Conservation (phyloP, 768 basidiomycete species). For the Leccinum disarticulatum region DNA sequence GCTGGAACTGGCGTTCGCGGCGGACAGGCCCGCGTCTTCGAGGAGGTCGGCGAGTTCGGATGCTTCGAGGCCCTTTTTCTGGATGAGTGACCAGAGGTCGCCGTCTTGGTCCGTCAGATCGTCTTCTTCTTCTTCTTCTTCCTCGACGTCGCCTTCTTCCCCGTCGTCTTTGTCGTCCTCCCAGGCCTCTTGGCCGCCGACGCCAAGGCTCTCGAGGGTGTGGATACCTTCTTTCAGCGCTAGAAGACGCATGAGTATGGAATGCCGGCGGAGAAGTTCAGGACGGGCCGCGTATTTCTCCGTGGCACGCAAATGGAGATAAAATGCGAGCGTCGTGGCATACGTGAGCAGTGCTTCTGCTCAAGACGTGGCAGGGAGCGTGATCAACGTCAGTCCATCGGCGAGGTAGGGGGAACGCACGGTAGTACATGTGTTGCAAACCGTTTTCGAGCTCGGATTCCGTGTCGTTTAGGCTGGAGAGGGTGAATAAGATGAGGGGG, state of each 20-base stretch:
- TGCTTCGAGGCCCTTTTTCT: conserved; percentile 38
- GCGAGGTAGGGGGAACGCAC: conserved; percentile 47
- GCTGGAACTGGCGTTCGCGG: conserved; percentile 5
- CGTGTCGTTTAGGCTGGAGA: conserved; percentile 46
- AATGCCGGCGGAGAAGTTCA: conserved; percentile 63
- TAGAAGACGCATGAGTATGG: conserved; percentile 74
- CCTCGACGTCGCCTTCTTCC: conserved; percentile 3
- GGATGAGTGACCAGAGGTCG: conserved; percentile 43
- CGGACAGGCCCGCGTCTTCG: conserved; percentile 42
- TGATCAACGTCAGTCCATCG: background rate
- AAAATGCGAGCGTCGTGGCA: conserved; percentile 87
- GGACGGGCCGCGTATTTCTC: conserved; percentile 62
- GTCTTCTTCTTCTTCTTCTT: conserved; percentile 21
- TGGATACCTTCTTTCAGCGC: conserved; percentile 79
- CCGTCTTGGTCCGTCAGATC: conserved; percentile 43
- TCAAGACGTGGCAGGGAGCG: background rate
- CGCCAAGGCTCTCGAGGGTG: conserved; percentile 84
- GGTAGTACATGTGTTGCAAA: conserved; percentile 84
- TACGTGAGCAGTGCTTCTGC: conserved; percentile 90
- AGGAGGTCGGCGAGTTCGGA: conserved; percentile 59
- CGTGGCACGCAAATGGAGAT: conserved; percentile 79
- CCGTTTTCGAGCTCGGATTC: conserved; percentile 60
- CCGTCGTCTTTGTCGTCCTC: conserved; percentile 41
- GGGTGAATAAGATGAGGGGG: background rate
- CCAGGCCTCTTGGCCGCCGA: conserved; percentile 52